Percentiles rank a stretch among this genome's conserved stretches.
These are phyloP conservation scores for Chrysoporthe puriensis DNA, from an alignment of 2,329 filamentous ascomycete species.

Conservation along the genomic window DNA sequence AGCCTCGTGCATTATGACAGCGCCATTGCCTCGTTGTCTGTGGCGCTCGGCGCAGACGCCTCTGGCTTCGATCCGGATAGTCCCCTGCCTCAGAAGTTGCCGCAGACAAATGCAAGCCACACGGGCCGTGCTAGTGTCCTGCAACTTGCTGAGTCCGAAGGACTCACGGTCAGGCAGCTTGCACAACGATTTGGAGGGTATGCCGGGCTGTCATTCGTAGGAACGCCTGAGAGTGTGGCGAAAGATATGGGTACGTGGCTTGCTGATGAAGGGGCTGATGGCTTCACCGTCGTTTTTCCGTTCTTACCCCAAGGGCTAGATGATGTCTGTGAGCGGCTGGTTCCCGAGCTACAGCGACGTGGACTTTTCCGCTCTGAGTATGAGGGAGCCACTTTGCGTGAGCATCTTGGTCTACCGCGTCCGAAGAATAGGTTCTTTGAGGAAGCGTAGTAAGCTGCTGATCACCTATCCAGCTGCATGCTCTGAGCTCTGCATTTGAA, in stretches of 20 bases:
- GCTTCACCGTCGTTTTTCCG: conserved; percentile 55
- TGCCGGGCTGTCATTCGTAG: conserved; percentile 54
- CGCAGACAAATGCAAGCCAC: conserved; percentile 59
- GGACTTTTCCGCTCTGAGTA: conserved; percentile 57
- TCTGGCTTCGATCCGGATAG: conserved; percentile 53
- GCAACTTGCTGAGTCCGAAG: conserved; percentile 53
- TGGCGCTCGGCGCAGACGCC: conserved; percentile 51
- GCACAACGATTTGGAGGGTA: conserved; percentile 55
- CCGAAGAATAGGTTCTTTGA: conserved; percentile 46
- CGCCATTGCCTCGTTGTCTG: conserved; percentile 55
- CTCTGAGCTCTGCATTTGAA: too few species aligned
- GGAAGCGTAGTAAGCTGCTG: conserved; percentile 1
- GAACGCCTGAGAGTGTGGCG: conserved; percentile 51
- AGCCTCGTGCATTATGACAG: conserved; percentile 58
- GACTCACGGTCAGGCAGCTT: conserved; percentile 54
- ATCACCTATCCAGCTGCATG: not conserved
- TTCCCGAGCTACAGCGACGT: conserved; percentile 55
- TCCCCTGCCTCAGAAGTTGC: conserved; percentile 51
- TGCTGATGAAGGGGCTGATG: conserved; percentile 51
- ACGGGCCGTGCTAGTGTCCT: conserved; percentile 49
- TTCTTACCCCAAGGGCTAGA: conserved; percentile 55
- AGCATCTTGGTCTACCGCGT: conserved; percentile 56
- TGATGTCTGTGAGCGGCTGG: conserved; percentile 49
- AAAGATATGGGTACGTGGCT: conserved; percentile 55
- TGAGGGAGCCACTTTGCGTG: conserved; percentile 54